Percentiles rank a stretch among this genome's conserved stretches.
phyloP scores from a whole-genome alignment of 495 filamentous ascomycete genomes.

The Trypethelium eluteriae region DNA sequence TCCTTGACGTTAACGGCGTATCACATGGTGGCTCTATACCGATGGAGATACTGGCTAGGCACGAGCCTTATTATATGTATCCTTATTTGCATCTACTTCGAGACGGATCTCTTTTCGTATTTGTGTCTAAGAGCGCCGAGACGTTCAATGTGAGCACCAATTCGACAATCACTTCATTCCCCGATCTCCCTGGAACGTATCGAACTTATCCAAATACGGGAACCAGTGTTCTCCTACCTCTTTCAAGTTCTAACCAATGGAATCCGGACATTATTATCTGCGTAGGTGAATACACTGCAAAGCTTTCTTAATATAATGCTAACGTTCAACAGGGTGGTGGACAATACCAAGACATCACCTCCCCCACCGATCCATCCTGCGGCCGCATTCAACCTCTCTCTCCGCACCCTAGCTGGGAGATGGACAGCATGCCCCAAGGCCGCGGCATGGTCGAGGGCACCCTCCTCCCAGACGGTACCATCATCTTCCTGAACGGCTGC shows the following conservation, averaged over 20 bases:
- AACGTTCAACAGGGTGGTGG: conserved; percentile 39
- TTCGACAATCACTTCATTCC: conserved; percentile 38
- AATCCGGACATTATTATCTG: conserved; percentile 51
- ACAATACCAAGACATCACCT: conserved; percentile 54
- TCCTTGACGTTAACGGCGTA: conserved; percentile 42
- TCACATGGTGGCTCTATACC: conserved; percentile 39
- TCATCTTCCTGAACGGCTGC: conserved; percentile 53
- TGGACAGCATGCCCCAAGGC: conserved; percentile 57
- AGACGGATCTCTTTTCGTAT: conserved; percentile 51
- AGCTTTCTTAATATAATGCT: not conserved
- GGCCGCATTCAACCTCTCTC: conserved; percentile 50
- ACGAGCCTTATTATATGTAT: conserved; percentile 62
- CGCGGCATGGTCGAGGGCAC: conserved; percentile 55
- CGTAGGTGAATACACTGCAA: conserved; percentile 21
- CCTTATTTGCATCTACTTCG: conserved; percentile 54
- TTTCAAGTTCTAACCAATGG: conserved; percentile 47
- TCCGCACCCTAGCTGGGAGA: conserved; percentile 48
- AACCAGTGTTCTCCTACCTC: conserved; percentile 50
- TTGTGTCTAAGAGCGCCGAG: conserved; percentile 49
- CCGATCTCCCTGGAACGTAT: conserved; percentile 53
- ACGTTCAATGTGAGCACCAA: conserved; percentile 45
- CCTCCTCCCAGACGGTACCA: conserved; percentile 53
- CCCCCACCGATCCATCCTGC: conserved; percentile 52
- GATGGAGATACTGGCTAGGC: conserved; percentile 47
- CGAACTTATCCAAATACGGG: conserved; percentile 60